Base-by-base conservation (phyloP, 106 monocot genomes). In the Dendrobium huoshanense region DNA sequence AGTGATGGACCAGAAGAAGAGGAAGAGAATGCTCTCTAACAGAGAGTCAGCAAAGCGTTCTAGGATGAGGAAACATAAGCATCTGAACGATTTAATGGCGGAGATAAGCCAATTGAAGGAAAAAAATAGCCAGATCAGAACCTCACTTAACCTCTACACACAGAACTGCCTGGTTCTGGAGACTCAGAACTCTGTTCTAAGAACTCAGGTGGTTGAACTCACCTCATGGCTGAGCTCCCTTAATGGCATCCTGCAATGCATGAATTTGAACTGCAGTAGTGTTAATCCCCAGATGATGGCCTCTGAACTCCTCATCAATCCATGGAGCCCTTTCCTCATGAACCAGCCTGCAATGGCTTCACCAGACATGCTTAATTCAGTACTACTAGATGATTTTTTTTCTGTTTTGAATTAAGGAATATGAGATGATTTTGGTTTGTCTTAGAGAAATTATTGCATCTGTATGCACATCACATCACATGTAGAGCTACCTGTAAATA, bases 1-100 rank as follows among this genome's bases (percentile, higher is more conserved):
- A 7, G 41, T 77, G 33, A 84, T 82, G 80, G 85, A 89, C 51
- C 89, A 84, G 51, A 81, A 84, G 86, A 89, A 87, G 88, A 79
- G 77, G 80, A 87, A 86, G 88, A 67, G 92, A 51, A 92, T 88
- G 92, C 75, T 80, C 42, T 92, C 92, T 19, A 92, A 92, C 83
- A 79, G 92, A 1, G 92, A 92, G 41, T 92, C 92, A 0, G 92
- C 92, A 33, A 76, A 90, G 78, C 84, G 88, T 33, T 92, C 92
- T 2, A 70, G 92, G 80, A 85, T 88, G 88, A 82, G 90, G 47
- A 92, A 90, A 83, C 85, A 90, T 86, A 83, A 88, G 83, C 88
- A 85, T 19, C 51, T 88, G 65, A 86, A 88, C 16, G 88, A 86
- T 55, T 88, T 92, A 56, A 79, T 68, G 83, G 73, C 81, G 1